Percentiles rank a stretch among this genome's conserved stretches.
Conservation (phyloP, 208 protist species). For the Borovskyia barvae region DNA sequence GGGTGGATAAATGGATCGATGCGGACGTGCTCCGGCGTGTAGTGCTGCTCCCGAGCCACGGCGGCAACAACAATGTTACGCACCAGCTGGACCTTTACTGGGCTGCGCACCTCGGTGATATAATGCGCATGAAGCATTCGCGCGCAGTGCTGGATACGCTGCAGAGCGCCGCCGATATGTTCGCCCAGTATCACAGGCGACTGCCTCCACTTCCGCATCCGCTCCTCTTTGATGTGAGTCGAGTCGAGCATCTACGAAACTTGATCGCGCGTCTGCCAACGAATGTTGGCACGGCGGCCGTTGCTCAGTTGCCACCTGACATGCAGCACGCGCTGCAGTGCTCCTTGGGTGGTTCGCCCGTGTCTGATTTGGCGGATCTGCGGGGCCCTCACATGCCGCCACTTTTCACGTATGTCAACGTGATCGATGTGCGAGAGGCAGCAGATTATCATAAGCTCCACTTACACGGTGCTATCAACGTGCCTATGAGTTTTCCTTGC, state of each 20-base stretch:
- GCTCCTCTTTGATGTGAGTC: constrained; percentile 42
- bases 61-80: constrained; percentile 79
- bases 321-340: constrained; percentile 6
- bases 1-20: not conserved
- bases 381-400: no score
- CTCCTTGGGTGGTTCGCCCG: no score
- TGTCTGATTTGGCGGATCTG: no score
- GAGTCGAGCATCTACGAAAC: constrained; percentile 39
- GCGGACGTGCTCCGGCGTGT: constrained; percentile 25
- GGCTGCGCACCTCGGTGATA: constrained; percentile 54
- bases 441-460: constrained; percentile 54
- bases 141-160: constrained; percentile 46
- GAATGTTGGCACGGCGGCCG: not conserved
- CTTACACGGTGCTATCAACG: constrained; percentile 48
- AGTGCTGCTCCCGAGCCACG: constrained; percentile 69
- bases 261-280: constrained; percentile 2
- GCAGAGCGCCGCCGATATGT: constrained; percentile 22
- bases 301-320: constrained; percentile 2
- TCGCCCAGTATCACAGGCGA: constrained; percentile 30
- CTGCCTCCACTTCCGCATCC: constrained; percentile 64
- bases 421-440: constrained; percentile 59
- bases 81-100: constrained; percentile 80
- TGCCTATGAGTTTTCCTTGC: constrained; percentile 80
- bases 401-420: constrained; percentile 20
- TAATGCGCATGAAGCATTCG: constrained; percentile 57